Percentiles rank a stretch among this genome's conserved stretches.
Evolutionary conservation across 2,329 filamentous ascomycete species (phyloP).

Genomic region (Coleophoma crateriformis): DNA sequence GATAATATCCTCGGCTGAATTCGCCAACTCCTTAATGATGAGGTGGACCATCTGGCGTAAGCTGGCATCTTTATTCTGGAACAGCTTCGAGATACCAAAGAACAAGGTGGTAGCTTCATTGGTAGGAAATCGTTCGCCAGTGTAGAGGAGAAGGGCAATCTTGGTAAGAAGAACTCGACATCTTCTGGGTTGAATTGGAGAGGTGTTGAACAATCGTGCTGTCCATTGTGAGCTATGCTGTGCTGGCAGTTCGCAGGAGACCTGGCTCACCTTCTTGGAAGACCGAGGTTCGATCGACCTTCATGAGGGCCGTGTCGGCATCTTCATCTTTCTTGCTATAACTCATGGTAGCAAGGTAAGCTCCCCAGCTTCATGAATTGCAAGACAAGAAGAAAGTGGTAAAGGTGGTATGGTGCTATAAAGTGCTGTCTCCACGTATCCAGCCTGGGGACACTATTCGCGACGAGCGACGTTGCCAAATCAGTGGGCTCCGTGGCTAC

Average conservation of each 20-base stretch:
- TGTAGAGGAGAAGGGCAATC: slow-evolving; percentile 93
- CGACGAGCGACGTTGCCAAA: slow-evolving; percentile 23
- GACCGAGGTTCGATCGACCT: slow-evolving; percentile 94
- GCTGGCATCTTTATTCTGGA: slow-evolving; percentile 98
- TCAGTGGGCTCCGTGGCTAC: not conserved
- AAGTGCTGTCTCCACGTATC: slow-evolving; percentile 5
- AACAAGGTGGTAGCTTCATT: slow-evolving; percentile 98
- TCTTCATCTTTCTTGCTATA: slow-evolving; percentile 99
- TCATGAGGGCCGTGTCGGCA: slow-evolving; percentile 86
- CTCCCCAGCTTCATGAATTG: slow-evolving; percentile 30
- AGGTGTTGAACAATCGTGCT: slow-evolving; percentile 98
- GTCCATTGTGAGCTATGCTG: slow-evolving; percentile 32
- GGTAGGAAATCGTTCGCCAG: slow-evolving; percentile 91
- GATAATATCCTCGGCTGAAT: slow-evolving; percentile 96
- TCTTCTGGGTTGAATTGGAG: slow-evolving; percentile 92
- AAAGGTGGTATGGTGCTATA: slow-evolving; percentile 3
- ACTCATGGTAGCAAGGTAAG: slow-evolving; percentile 59
- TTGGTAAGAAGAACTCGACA: slow-evolving; percentile 97
- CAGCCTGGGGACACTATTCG: slow-evolving; percentile 4
- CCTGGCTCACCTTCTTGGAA: slow-evolving; percentile 84
- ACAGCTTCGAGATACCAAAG: slow-evolving; percentile 98
- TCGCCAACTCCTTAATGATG: slow-evolving; percentile 94
- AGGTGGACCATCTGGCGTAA: slow-evolving; percentile 98
- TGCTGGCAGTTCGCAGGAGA: slow-evolving; percentile 22
- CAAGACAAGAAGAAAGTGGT: slow-evolving; percentile 14